Evolutionary conservation across 1,139 yeast genomes (phyloP), one percentile per base, ranked within the genome.

Genomic region (Kurtzmaniella natalensis): DNA sequence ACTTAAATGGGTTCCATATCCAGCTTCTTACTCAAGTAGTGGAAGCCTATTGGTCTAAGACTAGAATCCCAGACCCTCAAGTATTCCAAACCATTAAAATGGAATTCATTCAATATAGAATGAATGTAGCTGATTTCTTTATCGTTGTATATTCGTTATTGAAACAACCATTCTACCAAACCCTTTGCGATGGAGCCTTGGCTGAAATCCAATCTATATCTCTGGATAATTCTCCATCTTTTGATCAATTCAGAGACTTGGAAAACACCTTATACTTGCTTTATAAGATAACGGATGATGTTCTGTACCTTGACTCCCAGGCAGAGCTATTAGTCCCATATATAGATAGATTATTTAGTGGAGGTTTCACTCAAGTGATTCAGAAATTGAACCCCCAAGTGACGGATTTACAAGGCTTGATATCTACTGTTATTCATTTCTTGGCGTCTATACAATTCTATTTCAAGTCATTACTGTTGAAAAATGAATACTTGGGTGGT

Each of bases 71-170:
- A 1, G 45, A 46, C 11, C 33, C 35, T 1, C 37, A 36, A 8
- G 33, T 36, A 2, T 43, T 50, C 15, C 37, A 41, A n/a, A 17
- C 39, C 3, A 41, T 52, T 18, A 42, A 53, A 10, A 48, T 59
- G 15, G 92, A 81, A 44, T 86, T 88, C 49, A 57, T 61, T 13
- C 72, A 77, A 18, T 89, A 78, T 51, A 70, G 96, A 44, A 61
- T 74, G 17, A 89, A 82, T 40, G 81, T 84, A 7, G 74, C 82
- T 2, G 96, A 89, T 46, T 65, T 88, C 33, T 75, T 85, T 45
- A 89, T 86, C 35, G 64, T 76, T 1, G 57, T 81, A 3, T 85
- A 81, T 59, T 75, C 87, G 1, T 61, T 84, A 10, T 61, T 86
- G 33, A 83, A 83, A 23, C 48, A 62, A 5, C 65, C 72, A 2